Percentiles rank a stretch among this genome's conserved stretches.
phyloP scores from a whole-genome alignment of 1,139 yeast species.

The Geotrichum aggregatum region DNA sequence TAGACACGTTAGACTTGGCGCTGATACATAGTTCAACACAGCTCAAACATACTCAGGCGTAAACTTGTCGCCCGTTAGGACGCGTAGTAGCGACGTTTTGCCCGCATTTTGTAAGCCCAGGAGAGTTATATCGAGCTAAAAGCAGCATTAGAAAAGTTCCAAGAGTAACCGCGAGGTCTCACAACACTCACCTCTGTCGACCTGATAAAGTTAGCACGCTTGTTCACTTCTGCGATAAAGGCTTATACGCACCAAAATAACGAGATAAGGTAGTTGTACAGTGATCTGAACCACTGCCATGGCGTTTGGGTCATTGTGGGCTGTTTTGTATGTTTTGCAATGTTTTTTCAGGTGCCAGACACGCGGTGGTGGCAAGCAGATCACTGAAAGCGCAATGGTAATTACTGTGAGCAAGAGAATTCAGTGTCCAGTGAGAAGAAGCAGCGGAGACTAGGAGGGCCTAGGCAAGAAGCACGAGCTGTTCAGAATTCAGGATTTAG shows the following conservation, averaged over 20 bases:
- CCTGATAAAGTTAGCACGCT: slow-evolving; percentile 23
- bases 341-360: too few species aligned
- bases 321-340: not conserved
- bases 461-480: too few species aligned
- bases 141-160: not conserved
- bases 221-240: too few species aligned
- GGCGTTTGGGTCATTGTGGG: slow-evolving; percentile 22
- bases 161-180: not conserved
- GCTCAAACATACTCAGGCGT: slow-evolving; percentile 35
- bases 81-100: slow-evolving; percentile 39
- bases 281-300: slow-evolving; percentile 30
- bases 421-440: too few species aligned
- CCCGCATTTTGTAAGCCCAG: slow-evolving; percentile 44
- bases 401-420: too few species aligned
- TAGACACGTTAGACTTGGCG: too few species aligned
- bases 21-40: not conserved
- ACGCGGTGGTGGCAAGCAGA: not conserved
- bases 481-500: too few species aligned
- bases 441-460: too few species aligned
- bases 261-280: slow-evolving; percentile 33
- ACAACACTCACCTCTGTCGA: slow-evolving; percentile 28
- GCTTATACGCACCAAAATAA: slow-evolving; percentile 31
- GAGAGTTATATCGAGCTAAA: slow-evolving; percentile 38
- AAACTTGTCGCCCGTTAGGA: slow-evolving; percentile 38
- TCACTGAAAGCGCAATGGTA: not conserved